phyloP scores from a whole-genome alignment of 768 basidiomycete genomes.

The Lactarius trivialis region DNA sequence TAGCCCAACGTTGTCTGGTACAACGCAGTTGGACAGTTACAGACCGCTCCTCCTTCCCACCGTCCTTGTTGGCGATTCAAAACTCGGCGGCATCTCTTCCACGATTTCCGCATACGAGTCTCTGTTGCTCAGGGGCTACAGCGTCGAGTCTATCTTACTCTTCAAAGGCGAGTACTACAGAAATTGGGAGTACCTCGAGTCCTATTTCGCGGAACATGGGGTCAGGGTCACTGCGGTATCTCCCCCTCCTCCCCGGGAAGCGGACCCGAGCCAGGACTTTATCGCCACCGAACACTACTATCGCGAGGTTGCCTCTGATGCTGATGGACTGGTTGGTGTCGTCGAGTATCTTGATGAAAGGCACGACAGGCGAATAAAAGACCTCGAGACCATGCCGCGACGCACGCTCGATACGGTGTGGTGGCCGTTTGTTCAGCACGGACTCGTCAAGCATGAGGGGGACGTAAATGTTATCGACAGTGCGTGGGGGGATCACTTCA shows the following conservation, averaged over 20 bases:
- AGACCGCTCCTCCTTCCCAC: slow-evolving; percentile 84
- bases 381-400: slow-evolving; percentile 71
- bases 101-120: slow-evolving; percentile 94
- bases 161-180: slow-evolving; percentile 84
- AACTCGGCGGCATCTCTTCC: slow-evolving; percentile 88
- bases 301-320: slow-evolving; percentile 36
- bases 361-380: slow-evolving; percentile 60
- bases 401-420: slow-evolving; percentile 76
- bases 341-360: slow-evolving; percentile 53
- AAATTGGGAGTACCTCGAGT: slow-evolving; percentile 74
- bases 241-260: slow-evolving; percentile 48
- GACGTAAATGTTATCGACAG: slow-evolving; percentile 91
- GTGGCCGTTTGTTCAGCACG: slow-evolving; percentile 99
- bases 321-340: slow-evolving; percentile 37
- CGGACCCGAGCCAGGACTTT: slow-evolving; percentile 42
- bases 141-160: slow-evolving; percentile 74
- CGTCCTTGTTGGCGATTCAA: slow-evolving; percentile 79
- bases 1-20: slow-evolving; percentile 78
- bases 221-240: slow-evolving; percentile 48
- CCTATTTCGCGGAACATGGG: slow-evolving; percentile 73
- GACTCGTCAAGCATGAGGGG: slow-evolving; percentile 52
- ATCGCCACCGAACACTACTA: slow-evolving; percentile 69
- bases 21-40: slow-evolving; percentile 80
- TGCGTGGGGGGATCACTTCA: slow-evolving; percentile 82
- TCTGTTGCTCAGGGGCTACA: slow-evolving; percentile 82